Evolutionary conservation across 768 basidiomycete species (phyloP), one percentile per base, ranked within the genome.

Genomic region (Mycena kentingensis): DNA sequence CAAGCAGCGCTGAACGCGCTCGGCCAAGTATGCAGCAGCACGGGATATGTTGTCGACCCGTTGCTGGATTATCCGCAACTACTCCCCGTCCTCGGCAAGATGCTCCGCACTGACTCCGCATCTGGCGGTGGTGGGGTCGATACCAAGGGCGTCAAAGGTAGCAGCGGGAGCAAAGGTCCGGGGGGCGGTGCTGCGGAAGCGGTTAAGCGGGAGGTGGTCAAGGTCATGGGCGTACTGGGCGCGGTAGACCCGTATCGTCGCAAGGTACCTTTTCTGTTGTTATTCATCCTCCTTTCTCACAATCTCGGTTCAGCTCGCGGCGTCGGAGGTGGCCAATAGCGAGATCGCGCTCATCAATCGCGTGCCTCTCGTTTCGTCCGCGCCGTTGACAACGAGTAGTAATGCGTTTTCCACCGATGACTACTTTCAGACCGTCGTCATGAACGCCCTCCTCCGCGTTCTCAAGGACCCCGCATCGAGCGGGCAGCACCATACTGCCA

Each of bases 371-470:
- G 80, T 78, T 19, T 49, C 58, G 18, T 29, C 46, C 41, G 37
- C 46, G 38, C 86, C 83, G 59, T 79, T 83, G 16, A 42, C 41
- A 42, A 42, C 54, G 31, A 78, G 78, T 8, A 77, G 84, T 3
- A 73, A 75, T 25, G 77, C 85, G 18, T 78, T 82, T 19, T 84
- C 92, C 12, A 42, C 41, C 5, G 97, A 98, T 60, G 96, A 98
- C 66, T 98, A 96, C 70, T 99, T 94, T 73, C 97, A 98, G 67
- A 93, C 93, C 11, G 93, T 96, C 5, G 95, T 95, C 29, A 90
- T 99, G 63, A 89, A 84, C 32, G 83, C 94, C 1, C 79, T 99
- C 16, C 79, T 98, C 28, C 79, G 83, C 32, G 89, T 99, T 51
- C 70, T 99, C 56, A 90, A 87, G 65, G 97, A 99, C 66, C 87